A percentile compares a stretch with the other conserved stretches of the same genome.
These are phyloP conservation scores for Tausonia pullulans DNA, from an alignment of 1,284 basidiomycete species.

Conservation along the genomic window DNA sequence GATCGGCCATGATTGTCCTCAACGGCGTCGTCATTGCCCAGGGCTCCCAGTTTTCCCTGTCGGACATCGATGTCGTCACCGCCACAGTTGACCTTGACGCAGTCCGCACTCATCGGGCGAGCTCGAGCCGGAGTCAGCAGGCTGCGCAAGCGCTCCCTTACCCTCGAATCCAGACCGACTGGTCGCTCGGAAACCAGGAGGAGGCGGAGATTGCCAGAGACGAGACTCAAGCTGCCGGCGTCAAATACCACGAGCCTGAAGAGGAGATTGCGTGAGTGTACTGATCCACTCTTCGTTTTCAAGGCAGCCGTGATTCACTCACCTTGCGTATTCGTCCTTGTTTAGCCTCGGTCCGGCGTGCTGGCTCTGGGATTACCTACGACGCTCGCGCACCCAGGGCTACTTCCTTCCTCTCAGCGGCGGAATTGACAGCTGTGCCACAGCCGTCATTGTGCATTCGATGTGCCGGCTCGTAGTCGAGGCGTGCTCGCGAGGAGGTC, in stretches of 20 bases:
- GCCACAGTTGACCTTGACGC: conserved; percentile 94
- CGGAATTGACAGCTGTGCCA: conserved; percentile 96
- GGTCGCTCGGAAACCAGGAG: conserved; percentile 58
- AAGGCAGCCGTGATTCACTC: background rate
- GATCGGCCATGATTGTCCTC: conserved; percentile 87
- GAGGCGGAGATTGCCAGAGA: conserved; percentile 43
- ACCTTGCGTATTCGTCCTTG: background rate
- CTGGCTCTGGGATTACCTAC: conserved; percentile 98
- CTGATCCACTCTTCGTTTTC: background rate
- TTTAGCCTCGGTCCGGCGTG: conserved; percentile 85
- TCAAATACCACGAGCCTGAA: conserved; percentile 75
- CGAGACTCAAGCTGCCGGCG: conserved; percentile 42
- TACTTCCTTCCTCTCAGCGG: conserved; percentile 95
- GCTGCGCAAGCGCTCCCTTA: conserved; percentile 64
- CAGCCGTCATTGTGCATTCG: conserved; percentile 85
- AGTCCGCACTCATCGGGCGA: conserved; percentile 74
- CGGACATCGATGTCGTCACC: conserved; percentile 88
- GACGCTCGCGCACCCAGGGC: conserved; percentile 84
- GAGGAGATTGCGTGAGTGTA: conserved; percentile 87
- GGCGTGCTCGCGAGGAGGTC: conserved; percentile 60
- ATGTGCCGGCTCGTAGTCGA: conserved; percentile 87
- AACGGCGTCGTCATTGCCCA: conserved; percentile 90
- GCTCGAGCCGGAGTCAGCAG: conserved; percentile 78
- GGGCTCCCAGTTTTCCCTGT: conserved; percentile 89
- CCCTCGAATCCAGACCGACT: conserved; percentile 63